Percentiles rank a stretch among this genome's conserved stretches.
These are phyloP conservation scores for Thecaphora frezii DNA, from an alignment of 1,284 basidiomycete genomes.

Conservation along the genomic window DNA sequence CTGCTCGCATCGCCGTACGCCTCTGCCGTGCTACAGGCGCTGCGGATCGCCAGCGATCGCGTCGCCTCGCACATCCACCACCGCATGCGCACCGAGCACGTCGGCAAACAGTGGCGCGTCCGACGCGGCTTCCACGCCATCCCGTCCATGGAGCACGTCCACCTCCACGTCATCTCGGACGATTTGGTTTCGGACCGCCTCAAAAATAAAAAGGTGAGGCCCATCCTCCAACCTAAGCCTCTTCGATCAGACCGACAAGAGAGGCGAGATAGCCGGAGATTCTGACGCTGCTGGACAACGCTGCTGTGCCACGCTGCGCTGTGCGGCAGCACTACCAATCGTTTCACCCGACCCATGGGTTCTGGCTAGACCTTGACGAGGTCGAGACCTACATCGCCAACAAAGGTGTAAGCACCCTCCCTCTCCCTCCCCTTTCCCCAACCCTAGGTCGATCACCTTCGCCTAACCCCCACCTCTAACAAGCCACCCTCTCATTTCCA, in stretches of 20 bases:
- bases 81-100: constrained; percentile 72
- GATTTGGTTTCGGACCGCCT: constrained; percentile 75
- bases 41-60: constrained; percentile 24
- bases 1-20: constrained; percentile 44
- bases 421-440: background rate
- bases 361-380: constrained; percentile 77
- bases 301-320: too few species aligned
- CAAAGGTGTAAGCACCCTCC: constrained; percentile 5
- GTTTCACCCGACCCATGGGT: constrained; percentile 82
- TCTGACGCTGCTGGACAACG: too few species aligned
- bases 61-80: constrained; percentile 66
- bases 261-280: too few species aligned
- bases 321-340: constrained; percentile 76
- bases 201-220: constrained; percentile 72
- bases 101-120: constrained; percentile 32
- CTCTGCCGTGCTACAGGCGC: constrained; percentile 23
- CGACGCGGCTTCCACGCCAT: constrained; percentile 78
- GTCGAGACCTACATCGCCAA: constrained; percentile 8
- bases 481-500: background rate
- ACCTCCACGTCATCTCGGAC: constrained; percentile 67
- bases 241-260: background rate
- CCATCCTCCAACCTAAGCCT: background rate
- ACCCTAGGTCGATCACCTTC: background rate
- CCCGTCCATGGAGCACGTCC: constrained; percentile 64
- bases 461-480: too few species aligned